Percentiles rank a stretch among this genome's conserved stretches.
These are phyloP conservation scores for Euphrasia confusa DNA, from an alignment of 257 asterid species.

Conservation along the genomic window DNA sequence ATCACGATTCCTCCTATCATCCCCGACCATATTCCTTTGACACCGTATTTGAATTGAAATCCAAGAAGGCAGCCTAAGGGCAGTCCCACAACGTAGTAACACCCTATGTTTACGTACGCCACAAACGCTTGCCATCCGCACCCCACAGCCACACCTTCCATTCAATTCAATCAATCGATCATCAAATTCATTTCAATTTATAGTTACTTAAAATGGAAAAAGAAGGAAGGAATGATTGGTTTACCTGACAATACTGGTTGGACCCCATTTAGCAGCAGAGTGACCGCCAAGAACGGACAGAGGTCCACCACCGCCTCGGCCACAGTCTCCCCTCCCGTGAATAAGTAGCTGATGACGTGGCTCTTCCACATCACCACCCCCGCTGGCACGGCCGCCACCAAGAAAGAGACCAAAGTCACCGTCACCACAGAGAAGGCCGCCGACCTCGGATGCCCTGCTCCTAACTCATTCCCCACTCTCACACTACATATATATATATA, in stretches of 20 bases:
- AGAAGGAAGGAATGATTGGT: too few species aligned
- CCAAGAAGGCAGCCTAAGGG: slow-evolving; percentile 60
- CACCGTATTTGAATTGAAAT: slow-evolving; percentile 46
- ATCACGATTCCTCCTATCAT: slow-evolving; percentile 82
- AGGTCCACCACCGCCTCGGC: slow-evolving; percentile 57
- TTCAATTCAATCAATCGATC: neutral
- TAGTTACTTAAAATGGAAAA: too few species aligned
- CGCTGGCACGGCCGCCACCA: slow-evolving; percentile 36
- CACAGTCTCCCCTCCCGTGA: slow-evolving; percentile 50
- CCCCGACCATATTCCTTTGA: slow-evolving; percentile 52
- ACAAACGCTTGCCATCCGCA: slow-evolving; percentile 72
- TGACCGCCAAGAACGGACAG: slow-evolving; percentile 48
- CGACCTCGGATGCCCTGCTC: slow-evolving; percentile 50
- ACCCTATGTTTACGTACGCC: slow-evolving; percentile 53
- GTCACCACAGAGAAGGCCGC: slow-evolving; percentile 47
- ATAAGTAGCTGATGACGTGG: slow-evolving; percentile 46
- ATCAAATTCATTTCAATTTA: too few species aligned
- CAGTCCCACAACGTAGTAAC: slow-evolving; percentile 55
- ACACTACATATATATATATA: too few species aligned
- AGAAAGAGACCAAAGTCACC: slow-evolving; percentile 38
- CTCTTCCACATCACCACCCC: slow-evolving; percentile 33
- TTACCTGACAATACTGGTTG: slow-evolving; percentile 63
- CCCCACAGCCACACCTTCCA: slow-evolving; percentile 63
- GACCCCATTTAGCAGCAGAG: slow-evolving; percentile 49
- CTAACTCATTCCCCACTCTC: slow-evolving; percentile 59